Percentiles rank a stretch among this genome's conserved stretches.
Evolutionary conservation across 2,329 filamentous ascomycete genomes (phyloP).

Genomic region (Alternaria dauci): DNA sequence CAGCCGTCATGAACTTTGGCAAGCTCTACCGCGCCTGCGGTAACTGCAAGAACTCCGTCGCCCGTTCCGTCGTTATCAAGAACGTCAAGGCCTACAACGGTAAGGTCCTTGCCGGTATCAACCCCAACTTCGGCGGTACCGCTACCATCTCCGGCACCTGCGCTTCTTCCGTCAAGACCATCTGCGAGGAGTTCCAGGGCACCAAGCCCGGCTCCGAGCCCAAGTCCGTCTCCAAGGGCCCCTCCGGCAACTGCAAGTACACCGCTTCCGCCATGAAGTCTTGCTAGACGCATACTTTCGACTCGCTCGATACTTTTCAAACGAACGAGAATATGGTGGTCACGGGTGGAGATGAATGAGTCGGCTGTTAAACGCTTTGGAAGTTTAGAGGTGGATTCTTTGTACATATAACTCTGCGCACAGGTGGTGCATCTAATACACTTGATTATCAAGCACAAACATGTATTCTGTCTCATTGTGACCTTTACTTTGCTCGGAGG

Average conservation of each 20-base stretch:
- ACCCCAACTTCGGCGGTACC: conserved; percentile 61
- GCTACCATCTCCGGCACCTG: conserved; percentile 54
- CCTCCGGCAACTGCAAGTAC: conserved; percentile 43
- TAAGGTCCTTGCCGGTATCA: conserved; percentile 60
- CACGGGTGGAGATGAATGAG: neutral
- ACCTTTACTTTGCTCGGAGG: neutral
- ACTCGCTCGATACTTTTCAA: neutral
- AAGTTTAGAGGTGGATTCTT: conserved; percentile 27
- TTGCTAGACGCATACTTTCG: conserved; percentile 33
- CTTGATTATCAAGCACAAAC: conserved; percentile 6
- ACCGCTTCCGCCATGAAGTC: conserved; percentile 41
- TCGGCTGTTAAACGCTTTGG: conserved; percentile 1
- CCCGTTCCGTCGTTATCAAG: conserved; percentile 56
- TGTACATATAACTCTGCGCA: conserved; percentile 28
- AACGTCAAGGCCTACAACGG: conserved; percentile 55
- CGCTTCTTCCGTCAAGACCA: conserved; percentile 39
- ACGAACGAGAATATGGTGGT: neutral
- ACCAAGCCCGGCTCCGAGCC: conserved; percentile 42
- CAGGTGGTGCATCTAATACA: conserved; percentile 24
- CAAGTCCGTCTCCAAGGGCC: conserved; percentile 39
- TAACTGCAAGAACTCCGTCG: conserved; percentile 58
- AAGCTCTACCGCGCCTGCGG: conserved; percentile 60
- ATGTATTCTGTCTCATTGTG: neutral
- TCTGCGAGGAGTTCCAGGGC: conserved; percentile 49
- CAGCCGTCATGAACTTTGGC: conserved; percentile 46